Evolutionary conservation across 352 stramenopile genomes (phyloP), one percentile per base, ranked within the genome.

Genomic region (Elongisporangium prolatum): DNA sequence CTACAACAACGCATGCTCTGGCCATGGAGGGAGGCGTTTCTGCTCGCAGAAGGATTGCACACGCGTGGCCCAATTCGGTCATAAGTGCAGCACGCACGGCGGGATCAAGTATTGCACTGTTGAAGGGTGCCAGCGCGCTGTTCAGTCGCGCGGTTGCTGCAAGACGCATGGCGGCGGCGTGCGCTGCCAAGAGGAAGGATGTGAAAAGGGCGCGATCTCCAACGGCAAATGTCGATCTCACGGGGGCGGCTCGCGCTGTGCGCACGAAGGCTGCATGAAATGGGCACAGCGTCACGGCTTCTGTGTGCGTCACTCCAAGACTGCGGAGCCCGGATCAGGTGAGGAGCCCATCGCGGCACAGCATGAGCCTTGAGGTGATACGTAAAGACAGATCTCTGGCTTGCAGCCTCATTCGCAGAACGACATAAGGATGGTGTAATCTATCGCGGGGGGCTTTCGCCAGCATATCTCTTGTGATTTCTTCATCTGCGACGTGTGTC

Each of bases 111-210:
- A 82, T 51, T 95, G 86, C 58, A 80, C 71, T 38, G 60, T 91
- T 2, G 76, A 89, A 20, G 79, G 74, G 0, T 95, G 86, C 38
- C 64, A 80, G 21, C 82, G 84, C 48, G 80, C 79, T 5, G 86
- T 93, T 51, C 85, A 95, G 66, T 91, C 83, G 40, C 83, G 87
- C 13, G 87, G 87, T 10, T 90, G 80, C 48, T 96, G 87, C 68
- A 94, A 93, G 67, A 93, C 84, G 2, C 87, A 96, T 60, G 87
- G 87, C 8, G 87, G 87, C 11, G 87, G 87, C 24, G 84, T 92
- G 21, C 83, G 82, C n/a, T 96, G 87, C 66, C 82, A 92, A 64
- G 65, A 77, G 14, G 69, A 69, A 4, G 81, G 81, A 11, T 96
- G 87, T 57, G 80, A 77, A 34, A 95, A 95, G 62, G 88, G 86